These are phyloP conservation scores for Tetrapyrgos nigripes DNA, from an alignment of 1,284 basidiomycete species.

Conservation along the genomic window DNA sequence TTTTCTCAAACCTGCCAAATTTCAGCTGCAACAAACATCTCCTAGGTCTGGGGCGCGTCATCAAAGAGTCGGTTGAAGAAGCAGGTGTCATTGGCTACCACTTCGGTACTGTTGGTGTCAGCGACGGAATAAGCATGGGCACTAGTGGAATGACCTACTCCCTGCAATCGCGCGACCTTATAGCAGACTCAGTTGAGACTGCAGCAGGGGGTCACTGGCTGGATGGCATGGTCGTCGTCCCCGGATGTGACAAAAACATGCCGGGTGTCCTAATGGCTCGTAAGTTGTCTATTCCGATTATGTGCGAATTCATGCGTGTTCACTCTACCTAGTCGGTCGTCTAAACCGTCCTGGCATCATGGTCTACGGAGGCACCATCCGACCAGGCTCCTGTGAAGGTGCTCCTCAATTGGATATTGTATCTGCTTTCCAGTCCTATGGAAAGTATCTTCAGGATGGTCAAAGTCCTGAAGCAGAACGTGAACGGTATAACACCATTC, in stretches of 20 bases:
- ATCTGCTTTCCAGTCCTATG: slow-evolving; percentile 95
- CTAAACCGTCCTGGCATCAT: slow-evolving; percentile 95
- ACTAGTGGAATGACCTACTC: slow-evolving; percentile 94
- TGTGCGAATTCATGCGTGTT: no score
- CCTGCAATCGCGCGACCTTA: slow-evolving; percentile 94
- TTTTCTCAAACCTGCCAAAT: slow-evolving; percentile 6
- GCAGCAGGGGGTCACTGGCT: slow-evolving; percentile 98
- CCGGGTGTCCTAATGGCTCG: slow-evolving; percentile 94
- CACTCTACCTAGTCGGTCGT: slow-evolving; percentile 70
- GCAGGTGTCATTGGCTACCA: slow-evolving; percentile 92
- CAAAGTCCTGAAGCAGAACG: slow-evolving; percentile 84
- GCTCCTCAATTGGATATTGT: slow-evolving; percentile 89
- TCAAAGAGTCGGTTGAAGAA: slow-evolving; percentile 82
- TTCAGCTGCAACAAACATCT: slow-evolving; percentile 93
- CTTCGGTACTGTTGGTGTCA: slow-evolving; percentile 97
- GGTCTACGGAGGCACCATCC: slow-evolving; percentile 97
- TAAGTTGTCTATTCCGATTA: slow-evolving; percentile 65
- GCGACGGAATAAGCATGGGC: slow-evolving; percentile 98
- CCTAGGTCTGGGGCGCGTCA: slow-evolving; percentile 84
- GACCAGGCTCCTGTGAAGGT: slow-evolving; percentile 86
- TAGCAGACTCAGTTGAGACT: slow-evolving; percentile 96
- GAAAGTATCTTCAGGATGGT: slow-evolving; percentile 90
- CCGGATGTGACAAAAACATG: slow-evolving; percentile 99
- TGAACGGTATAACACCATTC: slow-evolving; percentile 83
- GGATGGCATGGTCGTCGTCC: slow-evolving; percentile 97